Percentiles rank a stretch among this genome's conserved stretches.
These are phyloP conservation scores for Ascochyta fabae DNA, from an alignment of 2,329 filamentous ascomycete genomes.

Conservation along the genomic window DNA sequence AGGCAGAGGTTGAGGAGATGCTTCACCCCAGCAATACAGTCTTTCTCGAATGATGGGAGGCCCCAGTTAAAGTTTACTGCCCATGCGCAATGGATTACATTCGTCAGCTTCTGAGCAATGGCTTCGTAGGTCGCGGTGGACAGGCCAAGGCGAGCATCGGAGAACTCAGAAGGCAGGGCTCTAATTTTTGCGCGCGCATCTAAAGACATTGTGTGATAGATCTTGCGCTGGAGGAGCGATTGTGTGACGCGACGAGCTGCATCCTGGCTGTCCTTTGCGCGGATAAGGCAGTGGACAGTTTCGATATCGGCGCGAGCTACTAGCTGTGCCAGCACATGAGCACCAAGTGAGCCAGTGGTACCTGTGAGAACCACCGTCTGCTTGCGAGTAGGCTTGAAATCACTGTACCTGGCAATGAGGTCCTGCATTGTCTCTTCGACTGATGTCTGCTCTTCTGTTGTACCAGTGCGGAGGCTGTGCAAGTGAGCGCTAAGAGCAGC, in stretches of 20 bases:
- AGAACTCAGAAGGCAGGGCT: conserved; percentile 50
- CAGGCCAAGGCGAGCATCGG: conserved; percentile 51
- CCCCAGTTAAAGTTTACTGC: conserved; percentile 63
- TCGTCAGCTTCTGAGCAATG: conserved; percentile 39
- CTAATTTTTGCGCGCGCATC: conserved; percentile 37
- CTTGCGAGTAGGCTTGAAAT: conserved; percentile 38
- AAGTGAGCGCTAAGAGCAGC: conserved; percentile 55
- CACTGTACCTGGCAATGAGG: conserved; percentile 54
- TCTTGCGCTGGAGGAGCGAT: conserved; percentile 47
- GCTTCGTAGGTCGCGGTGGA: conserved; percentile 21
- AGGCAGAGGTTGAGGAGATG: conserved; percentile 54
- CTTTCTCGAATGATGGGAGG: conserved; percentile 58
- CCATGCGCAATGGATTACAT: conserved; percentile 61
- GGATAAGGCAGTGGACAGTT: conserved; percentile 61
- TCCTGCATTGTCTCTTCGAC: conserved; percentile 53
- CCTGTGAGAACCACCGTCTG: conserved; percentile 61
- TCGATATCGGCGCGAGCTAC: conserved; percentile 35
- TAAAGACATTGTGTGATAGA: conserved; percentile 41
- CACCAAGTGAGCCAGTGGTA: conserved; percentile 69
- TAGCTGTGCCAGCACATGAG: conserved; percentile 59
- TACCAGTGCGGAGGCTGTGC: conserved; percentile 50
- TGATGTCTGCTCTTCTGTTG: conserved; percentile 38
- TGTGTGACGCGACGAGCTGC: conserved; percentile 44
- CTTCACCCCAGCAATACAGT: conserved; percentile 53
- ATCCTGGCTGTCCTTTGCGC: conserved; percentile 50